Evolutionary conservation across 805 yeast genomes (phyloP).

Genomic region (Ogataea polymorpha): DNA sequence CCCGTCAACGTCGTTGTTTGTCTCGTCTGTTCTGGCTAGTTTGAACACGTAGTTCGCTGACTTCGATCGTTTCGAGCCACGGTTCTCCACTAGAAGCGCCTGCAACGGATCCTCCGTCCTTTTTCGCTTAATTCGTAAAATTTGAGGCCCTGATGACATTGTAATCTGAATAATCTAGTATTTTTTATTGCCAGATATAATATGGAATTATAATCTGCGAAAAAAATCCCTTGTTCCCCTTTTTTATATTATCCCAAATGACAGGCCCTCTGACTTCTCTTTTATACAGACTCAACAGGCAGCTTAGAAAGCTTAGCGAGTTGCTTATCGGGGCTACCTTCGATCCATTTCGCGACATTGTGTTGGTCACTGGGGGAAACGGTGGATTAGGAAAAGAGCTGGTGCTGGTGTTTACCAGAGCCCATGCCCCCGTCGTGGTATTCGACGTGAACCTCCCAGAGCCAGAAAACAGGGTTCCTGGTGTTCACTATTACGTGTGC

Average conservation of each 20-base stretch:
- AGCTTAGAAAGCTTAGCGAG: constrained; percentile 34
- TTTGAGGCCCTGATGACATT: constrained; percentile 43
- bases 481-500: constrained; percentile 58
- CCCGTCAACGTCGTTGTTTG: constrained; percentile 16
- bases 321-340: constrained; percentile 48
- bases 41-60: constrained; percentile 40
- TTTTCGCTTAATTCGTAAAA: constrained; percentile 81
- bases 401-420: constrained; percentile 41
- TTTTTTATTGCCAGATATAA: not conserved
- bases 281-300: constrained; percentile 27
- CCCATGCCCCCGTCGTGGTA: constrained; percentile 55
- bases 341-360: constrained; percentile 56
- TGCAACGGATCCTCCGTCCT: constrained; percentile 86
- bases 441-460: constrained; percentile 57
- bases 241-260: constrained; percentile 17
- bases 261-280: constrained; percentile 28
- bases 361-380: constrained; percentile 80
- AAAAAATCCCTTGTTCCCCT: constrained; percentile 7
- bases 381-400: constrained; percentile 75
- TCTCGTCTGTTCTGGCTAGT: constrained; percentile 46
- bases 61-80: constrained; percentile 39
- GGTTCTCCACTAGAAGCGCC: constrained; percentile 57
- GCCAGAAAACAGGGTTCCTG: constrained; percentile 27
- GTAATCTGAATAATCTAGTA: not conserved
- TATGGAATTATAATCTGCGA: not conserved